Evolutionary conservation across 1,284 basidiomycete species (phyloP).

Genomic region (Irpex sp.): DNA sequence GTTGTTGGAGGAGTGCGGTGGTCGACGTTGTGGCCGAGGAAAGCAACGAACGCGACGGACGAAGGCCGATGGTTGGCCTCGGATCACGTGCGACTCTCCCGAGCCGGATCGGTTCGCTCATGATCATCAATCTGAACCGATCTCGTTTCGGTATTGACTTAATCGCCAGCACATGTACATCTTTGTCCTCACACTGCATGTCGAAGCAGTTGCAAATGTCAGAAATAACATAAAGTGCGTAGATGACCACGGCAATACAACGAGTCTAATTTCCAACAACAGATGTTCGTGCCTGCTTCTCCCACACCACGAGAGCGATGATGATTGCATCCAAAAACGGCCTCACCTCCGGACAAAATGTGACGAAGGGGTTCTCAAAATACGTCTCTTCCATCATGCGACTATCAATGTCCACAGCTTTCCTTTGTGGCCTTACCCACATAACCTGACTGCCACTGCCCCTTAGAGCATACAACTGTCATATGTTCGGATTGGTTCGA

Average conservation of each 20-base stretch:
- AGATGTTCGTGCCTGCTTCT: neutral
- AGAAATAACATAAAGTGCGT: too few relatives aligned
- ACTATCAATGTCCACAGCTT: neutral
- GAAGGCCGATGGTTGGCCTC: neutral
- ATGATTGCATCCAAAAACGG: neutral
- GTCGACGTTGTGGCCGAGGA: conserved; percentile 22
- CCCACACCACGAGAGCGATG: neutral
- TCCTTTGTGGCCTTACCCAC: neutral
- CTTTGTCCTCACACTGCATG: neutral
- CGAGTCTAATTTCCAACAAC: neutral
- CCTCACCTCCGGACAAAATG: neutral
- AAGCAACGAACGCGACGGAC: neutral
- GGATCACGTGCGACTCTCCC: neutral
- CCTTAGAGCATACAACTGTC: neutral
- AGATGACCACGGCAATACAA: too few relatives aligned
- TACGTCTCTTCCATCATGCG: neutral
- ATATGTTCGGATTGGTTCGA: neutral
- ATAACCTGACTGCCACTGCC: neutral
- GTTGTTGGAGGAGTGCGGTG: conserved; percentile 21
- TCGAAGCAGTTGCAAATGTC: too few relatives aligned
- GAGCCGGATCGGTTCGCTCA: neutral
- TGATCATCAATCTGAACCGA: neutral
- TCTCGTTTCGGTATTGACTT: neutral
- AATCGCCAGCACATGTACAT: too few relatives aligned
- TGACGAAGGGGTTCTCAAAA: neutral